Evolutionary conservation across 2,329 filamentous ascomycete species (phyloP).

Genomic region (Ophiostoma sp.): DNA sequence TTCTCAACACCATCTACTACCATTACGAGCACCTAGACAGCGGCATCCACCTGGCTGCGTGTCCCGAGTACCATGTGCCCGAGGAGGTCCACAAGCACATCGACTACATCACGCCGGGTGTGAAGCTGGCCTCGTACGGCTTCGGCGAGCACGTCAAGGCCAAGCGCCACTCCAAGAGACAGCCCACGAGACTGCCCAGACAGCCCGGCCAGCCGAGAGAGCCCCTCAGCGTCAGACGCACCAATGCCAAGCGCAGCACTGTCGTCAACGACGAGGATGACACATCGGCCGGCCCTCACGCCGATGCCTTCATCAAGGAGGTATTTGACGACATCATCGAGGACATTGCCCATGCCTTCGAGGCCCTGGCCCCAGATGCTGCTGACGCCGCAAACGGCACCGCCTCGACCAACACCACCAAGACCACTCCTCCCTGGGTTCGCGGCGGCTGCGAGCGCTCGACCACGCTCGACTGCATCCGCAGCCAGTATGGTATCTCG

Average conservation of each 20-base stretch:
- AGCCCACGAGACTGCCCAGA: neutral
- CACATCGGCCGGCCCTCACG: neutral
- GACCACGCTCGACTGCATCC: slow-evolving; percentile 26
- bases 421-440: neutral
- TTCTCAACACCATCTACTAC: slow-evolving; percentile 30
- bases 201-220: slow-evolving; percentile 4
- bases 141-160: slow-evolving; percentile 9
- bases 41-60: slow-evolving; percentile 28
- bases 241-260: neutral
- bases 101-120: slow-evolving; percentile 53
- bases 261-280: slow-evolving; percentile 34
- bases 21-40: slow-evolving; percentile 29
- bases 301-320: slow-evolving; percentile 36
- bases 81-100: slow-evolving; percentile 43
- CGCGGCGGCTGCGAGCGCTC: slow-evolving; percentile 19
- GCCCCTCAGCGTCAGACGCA: neutral
- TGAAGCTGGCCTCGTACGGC: slow-evolving; percentile 30
- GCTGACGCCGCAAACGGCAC: slow-evolving; percentile 18
- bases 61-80: slow-evolving; percentile 41
- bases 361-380: slow-evolving; percentile 37
- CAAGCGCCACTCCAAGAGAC: neutral
- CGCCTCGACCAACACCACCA: slow-evolving; percentile 11
- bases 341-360: slow-evolving; percentile 45
- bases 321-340: slow-evolving; percentile 47
- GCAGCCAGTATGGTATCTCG: slow-evolving; percentile 29